A percentile compares a stretch with the other conserved stretches of the same genome.
Conservation (phyloP, 306 rosid species). For the Trifolium dubium region DNA sequence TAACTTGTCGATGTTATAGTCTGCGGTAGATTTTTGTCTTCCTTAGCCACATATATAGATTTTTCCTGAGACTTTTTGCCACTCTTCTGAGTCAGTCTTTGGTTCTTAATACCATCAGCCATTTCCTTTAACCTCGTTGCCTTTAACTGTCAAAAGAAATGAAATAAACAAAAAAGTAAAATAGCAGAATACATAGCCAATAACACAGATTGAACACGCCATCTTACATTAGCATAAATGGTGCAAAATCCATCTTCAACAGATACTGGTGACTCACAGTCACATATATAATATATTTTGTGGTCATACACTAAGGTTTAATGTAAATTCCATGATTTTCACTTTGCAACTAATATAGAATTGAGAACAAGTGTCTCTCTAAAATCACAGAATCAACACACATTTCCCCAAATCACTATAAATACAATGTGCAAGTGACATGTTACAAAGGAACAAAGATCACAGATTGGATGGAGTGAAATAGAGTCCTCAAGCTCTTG, state of each 20-base stretch:
- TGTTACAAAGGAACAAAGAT: neutral
- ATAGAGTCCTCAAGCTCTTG: neutral
- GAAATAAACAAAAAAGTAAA: constrained; percentile 1
- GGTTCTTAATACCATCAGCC: constrained; percentile 72
- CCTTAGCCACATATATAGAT: constrained; percentile 49
- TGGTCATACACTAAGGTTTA: constrained; percentile 1
- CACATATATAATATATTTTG: constrained; percentile 4
- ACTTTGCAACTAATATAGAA: constrained; percentile 9
- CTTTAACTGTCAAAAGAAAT: constrained; percentile 59
- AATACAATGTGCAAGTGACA: neutral
- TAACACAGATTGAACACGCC: constrained; percentile 24
- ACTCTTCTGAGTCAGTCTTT: constrained; percentile 64
- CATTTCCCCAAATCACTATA: neutral
- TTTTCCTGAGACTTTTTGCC: constrained; percentile 53
- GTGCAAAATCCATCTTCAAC: constrained; percentile 23
- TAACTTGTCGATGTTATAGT: constrained; percentile 32
- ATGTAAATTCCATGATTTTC: constrained; percentile 18
- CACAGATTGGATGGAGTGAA: neutral
- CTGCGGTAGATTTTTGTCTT: constrained; percentile 36
- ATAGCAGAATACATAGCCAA: constrained; percentile 20
- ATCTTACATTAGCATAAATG: constrained; percentile 11
- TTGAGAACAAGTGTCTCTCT: neutral
- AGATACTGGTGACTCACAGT: neutral
- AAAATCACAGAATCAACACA: constrained; percentile 26
- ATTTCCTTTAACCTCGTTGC: constrained; percentile 70